These are phyloP conservation scores for Termitomyces sp. DNA, from an alignment of 768 basidiomycete genomes.

Conservation along the genomic window DNA sequence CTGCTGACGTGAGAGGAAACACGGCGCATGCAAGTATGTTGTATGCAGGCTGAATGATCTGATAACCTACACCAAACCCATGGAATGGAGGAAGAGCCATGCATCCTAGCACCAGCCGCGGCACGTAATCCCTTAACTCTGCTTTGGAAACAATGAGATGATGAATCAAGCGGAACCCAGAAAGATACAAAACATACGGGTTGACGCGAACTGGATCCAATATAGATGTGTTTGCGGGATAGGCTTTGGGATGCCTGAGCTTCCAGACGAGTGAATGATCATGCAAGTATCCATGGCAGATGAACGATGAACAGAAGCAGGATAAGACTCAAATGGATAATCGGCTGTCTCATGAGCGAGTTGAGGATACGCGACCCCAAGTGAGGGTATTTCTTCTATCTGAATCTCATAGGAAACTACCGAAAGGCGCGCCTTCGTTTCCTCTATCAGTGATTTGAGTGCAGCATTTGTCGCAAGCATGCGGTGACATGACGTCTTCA, in stretches of 20 bases:
- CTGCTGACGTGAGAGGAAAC: conserved; percentile 24
- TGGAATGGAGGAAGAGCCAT: conserved; percentile 36
- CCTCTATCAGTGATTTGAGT: neutral
- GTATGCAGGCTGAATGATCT: conserved; percentile 25
- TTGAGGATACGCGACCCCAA: neutral
- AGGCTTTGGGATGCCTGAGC: conserved; percentile 36
- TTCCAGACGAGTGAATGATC: conserved; percentile 39
- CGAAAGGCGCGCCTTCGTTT: neutral
- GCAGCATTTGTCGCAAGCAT: neutral
- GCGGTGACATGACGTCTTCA: neutral
- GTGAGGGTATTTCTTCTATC: neutral
- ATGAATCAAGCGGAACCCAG: neutral
- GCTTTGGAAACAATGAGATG: neutral
- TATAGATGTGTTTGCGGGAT: conserved; percentile 26
- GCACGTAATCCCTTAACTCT: conserved; percentile 12
- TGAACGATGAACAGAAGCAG: conserved; percentile 3
- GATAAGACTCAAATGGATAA: conserved; percentile 10
- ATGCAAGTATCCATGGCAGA: conserved; percentile 16
- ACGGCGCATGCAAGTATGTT: conserved; percentile 18
- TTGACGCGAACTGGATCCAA: conserved; percentile 20
- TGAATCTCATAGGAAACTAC: neutral
- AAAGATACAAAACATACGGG: conserved; percentile 18
- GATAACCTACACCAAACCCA: conserved; percentile 22
- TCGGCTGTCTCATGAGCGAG: conserved; percentile 3
- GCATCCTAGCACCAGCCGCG: conserved; percentile 15